phyloP scores from a whole-genome alignment of 257 asterid species.

The Solanum commersonii region DNA sequence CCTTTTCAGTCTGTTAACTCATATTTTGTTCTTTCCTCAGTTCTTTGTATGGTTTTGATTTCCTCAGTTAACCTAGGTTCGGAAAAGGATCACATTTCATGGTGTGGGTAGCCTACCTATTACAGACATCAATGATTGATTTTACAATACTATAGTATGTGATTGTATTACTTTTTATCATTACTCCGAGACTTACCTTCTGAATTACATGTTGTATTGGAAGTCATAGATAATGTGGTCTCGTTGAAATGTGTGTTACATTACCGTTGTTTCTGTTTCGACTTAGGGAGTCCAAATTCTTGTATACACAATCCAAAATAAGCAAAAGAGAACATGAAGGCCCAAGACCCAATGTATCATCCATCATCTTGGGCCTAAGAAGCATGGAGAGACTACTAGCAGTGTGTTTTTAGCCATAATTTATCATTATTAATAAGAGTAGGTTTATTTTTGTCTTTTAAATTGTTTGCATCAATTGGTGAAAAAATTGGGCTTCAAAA shows the following conservation, averaged over 20 bases:
- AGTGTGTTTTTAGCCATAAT: neutral
- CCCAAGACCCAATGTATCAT: neutral
- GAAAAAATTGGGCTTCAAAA: no score
- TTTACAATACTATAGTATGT: neutral
- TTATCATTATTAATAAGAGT: no score
- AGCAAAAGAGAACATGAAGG: neutral
- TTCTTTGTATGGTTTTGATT: neutral
- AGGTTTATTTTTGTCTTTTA: no score
- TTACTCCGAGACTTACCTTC: neutral
- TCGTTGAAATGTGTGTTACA: neutral
- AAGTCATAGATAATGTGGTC: neutral
- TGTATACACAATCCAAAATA: neutral
- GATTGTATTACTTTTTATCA: no score
- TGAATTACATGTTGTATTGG: neutral
- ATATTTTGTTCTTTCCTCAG: no score
- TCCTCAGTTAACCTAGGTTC: neutral
- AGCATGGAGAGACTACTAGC: neutral
- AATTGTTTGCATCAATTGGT: no score
- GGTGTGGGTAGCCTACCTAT: neutral
- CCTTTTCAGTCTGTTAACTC: neutral
- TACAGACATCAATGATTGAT: neutral
- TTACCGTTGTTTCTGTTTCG: neutral
- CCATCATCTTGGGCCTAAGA: neutral
- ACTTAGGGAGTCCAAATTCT: neutral
- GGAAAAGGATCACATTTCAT: neutral